Evolutionary conservation across 225 moss, liverwort and hornwort genomes (phyloP), one percentile per base, ranked within the genome.

Genomic region (Sphagnum tenellum): DNA sequence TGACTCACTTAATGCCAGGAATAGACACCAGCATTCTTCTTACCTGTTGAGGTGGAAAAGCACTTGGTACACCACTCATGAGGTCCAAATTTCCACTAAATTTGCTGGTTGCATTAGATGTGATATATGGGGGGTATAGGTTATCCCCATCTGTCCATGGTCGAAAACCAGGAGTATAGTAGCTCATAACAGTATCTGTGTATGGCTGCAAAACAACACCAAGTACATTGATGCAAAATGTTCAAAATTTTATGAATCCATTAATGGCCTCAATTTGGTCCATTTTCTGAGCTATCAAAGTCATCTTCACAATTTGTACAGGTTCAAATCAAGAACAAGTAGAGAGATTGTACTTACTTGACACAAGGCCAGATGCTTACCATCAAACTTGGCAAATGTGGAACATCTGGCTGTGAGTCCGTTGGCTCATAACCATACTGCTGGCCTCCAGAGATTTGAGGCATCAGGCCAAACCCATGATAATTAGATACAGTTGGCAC

Each of bases 21-120:
- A 29, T 29, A 29, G 29, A 29, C 29, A 29, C 29, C 29, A 29
- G 29, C 29, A 29, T 29, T 29, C 29, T 12, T 12, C 48, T 64
- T 49, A 98, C 96, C 93, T 98, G 93, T 61, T 90, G 96, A 57
- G 96, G 89, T 8, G 85, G 72, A 46, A 85, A 79, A 66, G 86
- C 70, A 58, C 74, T 83, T 61, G 87, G 90, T 46, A 29, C 29
- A 29, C 84, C 81, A 8, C 80, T 56, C 73, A 95, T 86, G 68
- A 93, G 67, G 6, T 89, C 90, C 9, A 98, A 73, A 77, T 89
- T 93, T 8, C 87, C 78, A 14, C 73, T 87, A 77, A 89, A 98
- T 78, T 98, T 98, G 82, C 81, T 98, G 61, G 85, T 75, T 12
- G 87, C 57, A 74, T 90, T 98, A 3, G 82, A 74, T 0, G 83